phyloP scores from a whole-genome alignment of 2,329 filamentous ascomycete genomes.

The Neoscytalidium dimidiatum region DNA sequence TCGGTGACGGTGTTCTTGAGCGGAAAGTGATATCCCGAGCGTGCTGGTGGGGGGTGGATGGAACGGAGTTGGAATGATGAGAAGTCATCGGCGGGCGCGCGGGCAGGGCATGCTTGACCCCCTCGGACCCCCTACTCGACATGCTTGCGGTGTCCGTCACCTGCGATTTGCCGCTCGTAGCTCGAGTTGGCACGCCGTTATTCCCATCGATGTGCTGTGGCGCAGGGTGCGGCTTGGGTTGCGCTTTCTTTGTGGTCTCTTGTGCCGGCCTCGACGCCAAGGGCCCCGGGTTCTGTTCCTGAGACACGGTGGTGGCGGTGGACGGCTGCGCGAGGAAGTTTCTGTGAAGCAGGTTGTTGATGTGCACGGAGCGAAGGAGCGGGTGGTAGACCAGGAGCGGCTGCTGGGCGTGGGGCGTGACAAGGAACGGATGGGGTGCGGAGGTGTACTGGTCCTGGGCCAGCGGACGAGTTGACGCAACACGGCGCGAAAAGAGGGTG shows the following conservation, averaged over 20 bases:
- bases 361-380: conserved; percentile 27
- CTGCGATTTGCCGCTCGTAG: conserved; percentile 38
- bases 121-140: conserved; percentile 33
- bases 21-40: conserved; percentile 80
- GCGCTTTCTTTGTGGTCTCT: conserved; percentile 30
- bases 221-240: conserved; percentile 28
- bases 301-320: conserved; percentile 43
- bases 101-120: conserved; percentile 25
- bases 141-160: conserved; percentile 38
- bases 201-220: conserved; percentile 40
- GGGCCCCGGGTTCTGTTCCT: conserved; percentile 24
- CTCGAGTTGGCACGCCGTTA: conserved; percentile 32
- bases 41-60: conserved; percentile 89
- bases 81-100: conserved; percentile 55
- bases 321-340: conserved; percentile 23
- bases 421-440: conserved; percentile 20
- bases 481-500: conserved; percentile 17
- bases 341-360: conserved; percentile 29
- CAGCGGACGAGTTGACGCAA: conserved; percentile 20
- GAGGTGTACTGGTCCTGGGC: conserved; percentile 21
- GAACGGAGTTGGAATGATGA: conserved; percentile 83
- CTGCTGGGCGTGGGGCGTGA: conserved; percentile 23
- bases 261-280: conserved; percentile 17
- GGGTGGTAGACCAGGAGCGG: conserved; percentile 31
- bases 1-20: conserved; percentile 77